Evolutionary conservation across 805 yeast genomes (phyloP), one percentile per base, ranked within the genome.

Genomic region (Sugiyamaella lignohabitans): DNA sequence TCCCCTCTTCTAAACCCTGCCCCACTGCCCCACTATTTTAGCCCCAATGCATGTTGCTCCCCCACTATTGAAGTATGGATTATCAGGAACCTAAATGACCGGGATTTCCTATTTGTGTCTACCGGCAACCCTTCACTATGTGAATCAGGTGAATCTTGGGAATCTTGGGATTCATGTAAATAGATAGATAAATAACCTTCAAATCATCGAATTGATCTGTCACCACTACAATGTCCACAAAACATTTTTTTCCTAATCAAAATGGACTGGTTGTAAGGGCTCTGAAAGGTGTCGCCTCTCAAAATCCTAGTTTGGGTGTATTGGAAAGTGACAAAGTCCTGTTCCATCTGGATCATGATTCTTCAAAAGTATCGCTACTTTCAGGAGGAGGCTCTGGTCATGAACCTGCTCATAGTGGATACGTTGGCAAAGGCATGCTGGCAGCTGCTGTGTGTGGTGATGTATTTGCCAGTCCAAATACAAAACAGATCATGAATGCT

Each of bases 341-440:
- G 4, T 70, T 56, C 60, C 61, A 69, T 54, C 63, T 38, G 2
- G 6, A 35, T 17, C 58, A 54, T 47, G 40, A 48, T 46, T 35
- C 43, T 42, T 66, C 71, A 22, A 83, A 85, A 58, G 82, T 88
- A 34, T 75, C 86, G 3, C 59, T 89, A 42, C 69, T 88, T 24
- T 81, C 95, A 29, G 97, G 97, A 50, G 97, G 97, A 46, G 96
- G 96, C 21, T 80, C 89, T 6, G 97, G 97, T 42, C 97, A 88
- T 61, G 97, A 88, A 66, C 97, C 97, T 19, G 73, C 87, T 5
- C 96, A 88, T 59, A 87, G 85, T 14, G 96, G 95, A 0, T 88
- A 79, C 62, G 87, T 88, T 19, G 96, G 96, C 11, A 71, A 78
- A n/a, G 93, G 93, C 43, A 70, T 84, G 57, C 65, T 88, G 37